Conservation (phyloP, 23 red algal genomes). For the Cyanidioschyzon merolae region DNA sequence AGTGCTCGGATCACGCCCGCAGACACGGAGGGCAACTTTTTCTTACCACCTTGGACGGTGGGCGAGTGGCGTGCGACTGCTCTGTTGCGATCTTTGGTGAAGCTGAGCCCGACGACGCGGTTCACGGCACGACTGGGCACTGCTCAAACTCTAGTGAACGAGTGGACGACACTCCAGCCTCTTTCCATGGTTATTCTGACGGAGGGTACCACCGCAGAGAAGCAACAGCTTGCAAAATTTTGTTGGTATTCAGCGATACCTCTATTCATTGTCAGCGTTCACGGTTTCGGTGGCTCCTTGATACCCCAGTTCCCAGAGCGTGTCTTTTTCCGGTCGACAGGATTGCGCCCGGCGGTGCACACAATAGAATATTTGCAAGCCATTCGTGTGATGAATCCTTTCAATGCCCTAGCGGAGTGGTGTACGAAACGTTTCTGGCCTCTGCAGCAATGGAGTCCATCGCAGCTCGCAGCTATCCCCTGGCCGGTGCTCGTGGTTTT, state of each 20-base stretch:
- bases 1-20: neutral
- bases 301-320: constrained; percentile 44
- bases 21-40: constrained; percentile 66
- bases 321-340: constrained; percentile 29
- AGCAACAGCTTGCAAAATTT: constrained; percentile 29
- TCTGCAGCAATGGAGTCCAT: constrained; percentile 26
- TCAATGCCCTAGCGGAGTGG: constrained; percentile 33
- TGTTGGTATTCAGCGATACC: constrained; percentile 50
- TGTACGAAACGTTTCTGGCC: constrained; percentile 17
- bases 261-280: constrained; percentile 36
- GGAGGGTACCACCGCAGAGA: constrained; percentile 16
- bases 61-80: neutral
- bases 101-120: constrained; percentile 39
- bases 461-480: constrained; percentile 40
- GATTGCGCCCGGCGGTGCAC: constrained; percentile 6
- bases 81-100: constrained; percentile 6
- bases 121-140: constrained; percentile 17
- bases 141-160: constrained; percentile 21
- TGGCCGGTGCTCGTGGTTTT: constrained; percentile 56
- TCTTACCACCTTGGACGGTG: constrained; percentile 27
- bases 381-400: constrained; percentile 52
- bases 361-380: constrained; percentile 12
- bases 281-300: constrained; percentile 58
- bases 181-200: constrained; percentile 61
- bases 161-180: constrained; percentile 15